Evolutionary conservation across 2,329 filamentous ascomycete genomes (phyloP), one percentile per base, ranked within the genome.

Genomic region (Colletotrichum sp.): DNA sequence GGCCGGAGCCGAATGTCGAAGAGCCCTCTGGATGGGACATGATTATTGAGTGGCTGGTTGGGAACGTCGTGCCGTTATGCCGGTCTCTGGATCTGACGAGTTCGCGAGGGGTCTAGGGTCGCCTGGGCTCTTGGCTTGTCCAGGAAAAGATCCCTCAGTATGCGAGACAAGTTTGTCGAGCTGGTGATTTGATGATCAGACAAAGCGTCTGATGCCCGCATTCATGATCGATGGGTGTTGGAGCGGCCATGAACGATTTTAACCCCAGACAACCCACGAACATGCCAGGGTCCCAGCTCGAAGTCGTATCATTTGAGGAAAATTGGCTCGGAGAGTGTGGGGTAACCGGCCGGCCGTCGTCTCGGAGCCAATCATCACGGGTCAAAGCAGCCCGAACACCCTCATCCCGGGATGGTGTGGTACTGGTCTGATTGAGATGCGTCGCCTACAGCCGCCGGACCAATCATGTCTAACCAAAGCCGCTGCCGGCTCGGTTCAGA

Each of bases 401-500:
- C 68, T 71, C 67, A 71, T 61, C 27, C 36, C 67, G 52, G 67
- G 5, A 27, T 52, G 66, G 27, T 61, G 55, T 52, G 64, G 27
- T 64, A 36, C 60, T 71, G 60, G 60, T 39, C 72, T 66, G 72
- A 66, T 32, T 39, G 48, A 28, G 63, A 36, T 61, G 61, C 68
- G 60, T 19, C 13, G 16, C 13, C 16, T 67, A 55, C 68, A 74
- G 61, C 72, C 69, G 72, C 39, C 36, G 15, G 27, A 30, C 72
- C 72, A 75, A 75, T 64, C 68, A 68, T 28, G 4, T 7, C 22
- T 11, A 12, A 19, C 22, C 72, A 75, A 68, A 75, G 68, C 68
- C 72, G 72, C 69, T 68, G 72, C 39, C 32, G 67, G 82, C 12
- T 84, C 79, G 6, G 77, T 27, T 36, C 55, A 27, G 48, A 16